Conservation (phyloP, 805 yeast species). For the Spathaspora hagerdaliae region DNA sequence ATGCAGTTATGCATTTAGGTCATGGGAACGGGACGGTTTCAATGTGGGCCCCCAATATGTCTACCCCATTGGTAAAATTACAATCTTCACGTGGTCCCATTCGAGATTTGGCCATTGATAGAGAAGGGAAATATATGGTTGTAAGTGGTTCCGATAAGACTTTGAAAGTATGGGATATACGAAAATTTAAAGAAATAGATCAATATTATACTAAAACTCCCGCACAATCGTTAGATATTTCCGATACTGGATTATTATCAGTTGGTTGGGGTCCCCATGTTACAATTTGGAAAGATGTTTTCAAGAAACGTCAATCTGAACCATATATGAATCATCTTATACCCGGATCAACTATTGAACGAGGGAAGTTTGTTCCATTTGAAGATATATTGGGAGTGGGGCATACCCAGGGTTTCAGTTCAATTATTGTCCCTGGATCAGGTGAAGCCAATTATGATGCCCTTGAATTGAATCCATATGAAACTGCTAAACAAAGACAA, state of each 20-base stretch:
- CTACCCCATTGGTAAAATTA: slow-evolving; percentile 79
- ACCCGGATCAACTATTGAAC: slow-evolving; percentile 71
- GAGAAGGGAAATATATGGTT: slow-evolving; percentile 93
- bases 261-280: slow-evolving; percentile 97
- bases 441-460: slow-evolving; percentile 99
- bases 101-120: slow-evolving; percentile 76
- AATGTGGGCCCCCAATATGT: slow-evolving; percentile 88
- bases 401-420: slow-evolving; percentile 71
- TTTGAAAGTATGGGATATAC: slow-evolving; percentile 88
- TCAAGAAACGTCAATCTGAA: slow-evolving; percentile 54
- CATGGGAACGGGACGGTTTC: slow-evolving; percentile 91
- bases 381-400: slow-evolving; percentile 96
- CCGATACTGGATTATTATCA: slow-evolving; percentile 82
- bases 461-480: slow-evolving; percentile 87
- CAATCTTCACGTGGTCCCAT: slow-evolving; percentile 85
- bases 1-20: slow-evolving; percentile 91
- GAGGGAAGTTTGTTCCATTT: slow-evolving; percentile 78
- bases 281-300: slow-evolving; percentile 87
- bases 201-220: slow-evolving; percentile 78
- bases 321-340: slow-evolving; percentile 92
- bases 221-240: slow-evolving; percentile 70
- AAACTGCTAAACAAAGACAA: slow-evolving; percentile 88
- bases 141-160: slow-evolving; percentile 84
- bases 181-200: slow-evolving; percentile 75
- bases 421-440: slow-evolving; percentile 90